Percentiles rank a stretch among this genome's conserved stretches.
Conservation (phyloP, 2,329 filamentous ascomycete species). For the Rhynchosporium graminicola region DNA sequence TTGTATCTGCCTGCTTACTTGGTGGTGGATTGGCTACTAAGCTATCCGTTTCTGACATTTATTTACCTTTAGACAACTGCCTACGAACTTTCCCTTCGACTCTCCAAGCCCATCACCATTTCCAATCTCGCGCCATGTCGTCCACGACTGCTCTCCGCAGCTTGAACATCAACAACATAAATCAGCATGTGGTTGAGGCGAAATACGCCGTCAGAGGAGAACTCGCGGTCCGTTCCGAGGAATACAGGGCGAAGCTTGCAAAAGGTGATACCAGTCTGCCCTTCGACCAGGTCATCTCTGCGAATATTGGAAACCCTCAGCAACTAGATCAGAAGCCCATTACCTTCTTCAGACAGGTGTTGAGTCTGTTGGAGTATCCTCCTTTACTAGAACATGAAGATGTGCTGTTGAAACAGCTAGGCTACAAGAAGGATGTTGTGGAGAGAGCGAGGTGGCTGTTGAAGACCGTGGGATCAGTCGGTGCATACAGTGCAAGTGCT, state of each 20-base stretch:
- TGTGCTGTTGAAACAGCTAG: conserved; percentile 71
- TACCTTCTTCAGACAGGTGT: conserved; percentile 97
- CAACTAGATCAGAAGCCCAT: conserved; percentile 99
- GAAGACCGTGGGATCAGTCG: conserved; percentile 83
- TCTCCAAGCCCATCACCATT: neutral
- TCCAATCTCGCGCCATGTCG: conserved; percentile 38
- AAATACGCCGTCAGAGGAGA: conserved; percentile 97
- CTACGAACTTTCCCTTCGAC: conserved; percentile 8
- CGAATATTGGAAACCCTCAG: conserved; percentile 99
- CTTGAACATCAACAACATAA: conserved; percentile 85
- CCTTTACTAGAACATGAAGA: conserved; percentile 78
- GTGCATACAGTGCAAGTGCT: conserved; percentile 93
- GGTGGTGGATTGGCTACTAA: neutral
- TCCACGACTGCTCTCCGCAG: conserved; percentile 46
- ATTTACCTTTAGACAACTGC: conserved; percentile 23
- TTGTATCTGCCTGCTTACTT: neutral
- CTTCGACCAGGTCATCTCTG: conserved; percentile 88
- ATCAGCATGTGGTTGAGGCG: conserved; percentile 80
- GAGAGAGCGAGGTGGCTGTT: conserved; percentile 80
- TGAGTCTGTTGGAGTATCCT: conserved; percentile 91
- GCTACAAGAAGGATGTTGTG: conserved; percentile 88
- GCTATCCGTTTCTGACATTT: conserved; percentile 17
- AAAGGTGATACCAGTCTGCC: conserved; percentile 63
- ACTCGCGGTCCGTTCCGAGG: conserved; percentile 88
- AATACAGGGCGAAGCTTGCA: conserved; percentile 75